Evolutionary conservation across 192 early-diverging fungal species (phyloP).

Genomic region (Backusella parvicylindrica): DNA sequence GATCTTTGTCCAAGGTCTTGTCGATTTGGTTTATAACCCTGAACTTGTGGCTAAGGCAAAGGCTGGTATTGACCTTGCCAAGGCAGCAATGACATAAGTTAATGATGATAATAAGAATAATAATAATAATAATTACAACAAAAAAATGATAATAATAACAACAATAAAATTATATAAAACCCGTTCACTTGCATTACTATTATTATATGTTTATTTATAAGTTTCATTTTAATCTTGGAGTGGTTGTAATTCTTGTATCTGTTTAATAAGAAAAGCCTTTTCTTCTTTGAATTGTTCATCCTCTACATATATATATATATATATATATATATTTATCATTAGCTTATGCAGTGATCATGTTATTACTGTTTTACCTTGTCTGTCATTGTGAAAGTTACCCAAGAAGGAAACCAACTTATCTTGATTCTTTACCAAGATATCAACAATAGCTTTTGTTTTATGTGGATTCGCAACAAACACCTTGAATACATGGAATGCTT

Average conservation of each 20-base stretch:
- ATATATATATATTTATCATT: too few relatives aligned
- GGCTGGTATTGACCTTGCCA: conserved; percentile 47
- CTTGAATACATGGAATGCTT: conserved; percentile 99
- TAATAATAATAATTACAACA: not conserved
- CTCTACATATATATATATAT: too few relatives aligned
- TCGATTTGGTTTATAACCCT: conserved; percentile 49
- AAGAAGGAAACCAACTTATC: conserved; percentile 88
- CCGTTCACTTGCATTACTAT: not conserved
- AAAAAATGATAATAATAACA: not conserved
- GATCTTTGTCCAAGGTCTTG: conserved; percentile 53
- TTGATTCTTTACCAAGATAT: conserved; percentile 90
- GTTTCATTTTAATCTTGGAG: conserved; percentile 15
- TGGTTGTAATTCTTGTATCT: conserved; percentile 62
- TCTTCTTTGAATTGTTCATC: conserved; percentile 99
- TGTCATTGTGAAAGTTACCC: conserved; percentile 91
- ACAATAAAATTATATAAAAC: not conserved
- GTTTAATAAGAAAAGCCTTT: conserved; percentile 91
- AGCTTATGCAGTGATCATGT: not conserved
- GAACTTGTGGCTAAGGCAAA: conserved; percentile 45
- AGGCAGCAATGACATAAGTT: conserved; percentile 26
- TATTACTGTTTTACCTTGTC: conserved; percentile 64
- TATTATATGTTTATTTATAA: not conserved
- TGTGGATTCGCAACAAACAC: conserved; percentile 98
- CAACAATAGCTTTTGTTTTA: conserved; percentile 88
- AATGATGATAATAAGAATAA: not conserved